Evolutionary conservation across 2,329 filamentous ascomycete genomes (phyloP).

Genomic region (Penicillium sp.): DNA sequence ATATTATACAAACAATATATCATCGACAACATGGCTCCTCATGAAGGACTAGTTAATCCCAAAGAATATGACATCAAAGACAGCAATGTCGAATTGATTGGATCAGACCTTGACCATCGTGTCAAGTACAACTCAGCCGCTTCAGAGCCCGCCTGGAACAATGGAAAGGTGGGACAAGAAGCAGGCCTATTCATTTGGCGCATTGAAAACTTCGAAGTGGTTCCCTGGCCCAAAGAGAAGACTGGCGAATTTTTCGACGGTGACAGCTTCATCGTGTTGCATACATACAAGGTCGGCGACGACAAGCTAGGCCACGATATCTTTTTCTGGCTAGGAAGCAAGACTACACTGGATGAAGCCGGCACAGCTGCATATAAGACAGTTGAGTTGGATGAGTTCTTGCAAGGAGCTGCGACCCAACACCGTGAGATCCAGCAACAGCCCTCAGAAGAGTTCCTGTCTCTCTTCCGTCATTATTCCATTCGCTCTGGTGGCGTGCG

Average conservation of each 20-base stretch:
- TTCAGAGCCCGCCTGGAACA: conserved; percentile 68
- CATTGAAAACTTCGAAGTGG: conserved; percentile 66
- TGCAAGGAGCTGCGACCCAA: conserved; percentile 63
- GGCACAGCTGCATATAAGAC: conserved; percentile 70
- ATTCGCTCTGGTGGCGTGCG: conserved; percentile 62
- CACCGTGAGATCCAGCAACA: conserved; percentile 64
- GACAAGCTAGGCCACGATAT: conserved; percentile 61
- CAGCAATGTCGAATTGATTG: conserved; percentile 67
- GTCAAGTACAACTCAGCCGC: conserved; percentile 68
- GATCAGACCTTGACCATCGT: conserved; percentile 64
- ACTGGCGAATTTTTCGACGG: conserved; percentile 66
- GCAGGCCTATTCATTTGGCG: conserved; percentile 65
- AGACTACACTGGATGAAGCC: conserved; percentile 68
- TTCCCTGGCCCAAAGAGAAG: conserved; percentile 59
- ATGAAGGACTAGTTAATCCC: conserved; percentile 62
- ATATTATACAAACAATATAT: not conserved
- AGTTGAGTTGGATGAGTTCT: conserved; percentile 68
- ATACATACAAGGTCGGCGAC: conserved; percentile 57
- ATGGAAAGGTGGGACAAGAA: conserved; percentile 54
- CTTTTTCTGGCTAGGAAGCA: conserved; percentile 69
- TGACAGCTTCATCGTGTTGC: conserved; percentile 67
- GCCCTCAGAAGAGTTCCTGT: conserved; percentile 61
- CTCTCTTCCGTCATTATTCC: conserved; percentile 61
- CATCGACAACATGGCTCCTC: conserved; percentile 56
- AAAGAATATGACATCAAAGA: conserved; percentile 69